phyloP scores from a whole-genome alignment of 768 basidiomycete species.

The Mycena capillaripes region DNA sequence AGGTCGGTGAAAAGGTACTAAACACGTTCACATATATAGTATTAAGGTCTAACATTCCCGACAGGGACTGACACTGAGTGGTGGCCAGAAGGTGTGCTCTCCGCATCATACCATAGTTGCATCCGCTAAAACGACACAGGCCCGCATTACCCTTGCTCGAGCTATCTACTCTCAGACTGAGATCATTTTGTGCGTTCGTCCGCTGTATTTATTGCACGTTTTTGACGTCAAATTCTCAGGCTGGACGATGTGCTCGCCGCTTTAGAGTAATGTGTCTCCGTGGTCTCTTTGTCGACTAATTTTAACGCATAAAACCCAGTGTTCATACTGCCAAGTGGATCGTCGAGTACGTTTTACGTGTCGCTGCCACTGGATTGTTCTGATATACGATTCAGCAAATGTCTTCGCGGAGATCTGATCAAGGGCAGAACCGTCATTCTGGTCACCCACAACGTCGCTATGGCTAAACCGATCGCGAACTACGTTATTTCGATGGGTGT shows the following conservation, averaged over 20 bases:
- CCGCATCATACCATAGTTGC: conserved; percentile 44
- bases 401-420: conserved; percentile 59
- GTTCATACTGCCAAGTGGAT: conserved; percentile 68
- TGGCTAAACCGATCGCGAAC: conserved; percentile 57
- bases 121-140: conserved; percentile 36
- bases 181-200: conserved; percentile 48
- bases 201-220: neutral
- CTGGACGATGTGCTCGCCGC: conserved; percentile 45
- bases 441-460: conserved; percentile 64
- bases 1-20: conserved; percentile 66
- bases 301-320: conserved; percentile 2
- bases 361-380: neutral
- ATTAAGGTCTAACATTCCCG: neutral
- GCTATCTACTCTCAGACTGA: conserved; percentile 59
- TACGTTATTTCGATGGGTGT: conserved; percentile 61
- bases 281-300: conserved; percentile 52
- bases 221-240: neutral
- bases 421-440: conserved; percentile 61
- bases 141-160: conserved; percentile 58
- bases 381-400: conserved; percentile 44
- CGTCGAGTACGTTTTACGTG: conserved; percentile 47
- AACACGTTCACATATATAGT: neutral
- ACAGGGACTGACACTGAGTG: conserved; percentile 57
- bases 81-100: conserved; percentile 61
- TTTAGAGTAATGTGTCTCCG: conserved; percentile 36